Evolutionary conservation across 768 basidiomycete species (phyloP).

Genomic region (Porpolomopsis calyptriformis): DNA sequence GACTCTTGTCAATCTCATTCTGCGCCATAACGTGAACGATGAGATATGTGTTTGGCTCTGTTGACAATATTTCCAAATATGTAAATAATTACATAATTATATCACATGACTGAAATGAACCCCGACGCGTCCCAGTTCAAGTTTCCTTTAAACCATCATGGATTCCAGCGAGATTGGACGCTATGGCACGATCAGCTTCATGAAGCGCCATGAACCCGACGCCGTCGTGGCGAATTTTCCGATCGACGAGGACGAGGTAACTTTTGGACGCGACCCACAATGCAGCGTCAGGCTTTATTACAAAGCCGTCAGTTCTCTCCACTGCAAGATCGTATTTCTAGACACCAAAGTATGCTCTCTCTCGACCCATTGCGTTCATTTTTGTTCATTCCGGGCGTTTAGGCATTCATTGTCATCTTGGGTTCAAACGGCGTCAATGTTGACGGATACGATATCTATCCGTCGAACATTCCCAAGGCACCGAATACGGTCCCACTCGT

Average conservation of each 20-base stretch:
- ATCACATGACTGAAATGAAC: not conserved
- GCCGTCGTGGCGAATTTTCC: constrained; percentile 55
- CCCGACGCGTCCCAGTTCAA: not conserved
- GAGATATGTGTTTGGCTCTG: not conserved
- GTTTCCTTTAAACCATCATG: not conserved
- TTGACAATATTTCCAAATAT: not conserved
- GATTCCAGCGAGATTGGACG: constrained; percentile 42
- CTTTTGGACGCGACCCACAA: constrained; percentile 54
- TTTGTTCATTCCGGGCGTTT: not conserved
- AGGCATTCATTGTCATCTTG: constrained; percentile 62
- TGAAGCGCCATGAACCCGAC: constrained; percentile 40
- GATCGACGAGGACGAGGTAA: constrained; percentile 55
- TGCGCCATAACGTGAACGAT: no score
- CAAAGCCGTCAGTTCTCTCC: constrained; percentile 45
- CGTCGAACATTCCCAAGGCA: constrained; percentile 21
- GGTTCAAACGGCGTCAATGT: constrained; percentile 48
- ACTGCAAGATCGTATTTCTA: constrained; percentile 60
- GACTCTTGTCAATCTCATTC: no score
- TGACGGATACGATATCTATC: constrained; percentile 55
- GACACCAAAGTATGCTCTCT: constrained; percentile 40
- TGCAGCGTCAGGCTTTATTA: constrained; percentile 69
- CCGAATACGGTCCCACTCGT: constrained; percentile 49
- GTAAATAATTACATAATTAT: no score
- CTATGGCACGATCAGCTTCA: constrained; percentile 53
- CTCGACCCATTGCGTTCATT: not conserved